phyloP scores from a whole-genome alignment of 805 yeast species.

The Cyberlindnera americana region DNA sequence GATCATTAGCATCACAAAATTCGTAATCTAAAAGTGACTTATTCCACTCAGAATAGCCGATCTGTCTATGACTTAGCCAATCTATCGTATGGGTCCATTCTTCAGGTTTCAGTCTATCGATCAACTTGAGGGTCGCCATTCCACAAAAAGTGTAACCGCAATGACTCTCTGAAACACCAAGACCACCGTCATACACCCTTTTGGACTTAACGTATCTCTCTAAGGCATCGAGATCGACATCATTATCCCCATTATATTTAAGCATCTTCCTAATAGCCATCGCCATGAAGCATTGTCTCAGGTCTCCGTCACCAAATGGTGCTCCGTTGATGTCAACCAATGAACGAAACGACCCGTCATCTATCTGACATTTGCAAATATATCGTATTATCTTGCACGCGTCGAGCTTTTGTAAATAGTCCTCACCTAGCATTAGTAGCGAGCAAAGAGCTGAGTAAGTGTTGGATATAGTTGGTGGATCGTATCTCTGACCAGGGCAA shows the following conservation, averaged over 20 bases:
- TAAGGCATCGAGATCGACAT: constrained; percentile 40
- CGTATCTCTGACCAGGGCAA: constrained; percentile 34
- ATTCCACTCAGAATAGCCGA: constrained; percentile 35
- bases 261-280: constrained; percentile 54
- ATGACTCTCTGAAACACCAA: constrained; percentile 72
- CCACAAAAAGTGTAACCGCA: constrained; percentile 89
- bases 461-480: constrained; percentile 64
- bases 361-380: constrained; percentile 56
- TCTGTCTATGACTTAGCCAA: constrained; percentile 68
- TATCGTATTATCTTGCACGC: constrained; percentile 45
- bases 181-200: constrained; percentile 63
- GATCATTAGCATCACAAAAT: constrained; percentile 43
- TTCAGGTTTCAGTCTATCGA: constrained; percentile 26
- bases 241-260: constrained; percentile 21
- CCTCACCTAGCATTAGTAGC: constrained; percentile 48
- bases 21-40: constrained; percentile 28
- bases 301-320: constrained; percentile 61
- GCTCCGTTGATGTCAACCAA: constrained; percentile 31
- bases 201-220: constrained; percentile 34
- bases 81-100: constrained; percentile 40
- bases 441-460: constrained; percentile 72
- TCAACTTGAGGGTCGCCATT: constrained; percentile 52
- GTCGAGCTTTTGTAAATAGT: constrained; percentile 38
- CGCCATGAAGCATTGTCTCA: constrained; percentile 75
- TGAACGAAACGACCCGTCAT: constrained; percentile 56